Evolutionary conservation across 768 basidiomycete species (phyloP).

Genomic region (Suillus placidus): DNA sequence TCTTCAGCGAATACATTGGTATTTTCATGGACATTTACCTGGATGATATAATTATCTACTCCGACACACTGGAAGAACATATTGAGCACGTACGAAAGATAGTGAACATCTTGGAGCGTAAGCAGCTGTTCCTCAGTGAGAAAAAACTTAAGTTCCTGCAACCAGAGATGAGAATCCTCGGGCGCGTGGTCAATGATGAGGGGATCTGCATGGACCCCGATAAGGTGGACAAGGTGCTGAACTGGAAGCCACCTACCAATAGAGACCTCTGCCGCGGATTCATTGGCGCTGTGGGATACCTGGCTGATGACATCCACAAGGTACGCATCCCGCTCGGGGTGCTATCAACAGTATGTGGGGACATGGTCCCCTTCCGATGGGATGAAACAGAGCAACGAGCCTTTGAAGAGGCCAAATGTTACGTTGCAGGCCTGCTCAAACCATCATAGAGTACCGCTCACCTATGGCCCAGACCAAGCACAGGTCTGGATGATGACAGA

Average conservation of each 20-base stretch:
- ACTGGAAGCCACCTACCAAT: constrained; percentile 25
- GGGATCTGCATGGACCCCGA: constrained; percentile 27
- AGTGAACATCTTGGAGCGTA: constrained; percentile 33
- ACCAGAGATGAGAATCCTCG: constrained; percentile 34
- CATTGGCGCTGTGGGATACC: neutral
- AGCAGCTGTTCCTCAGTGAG: constrained; percentile 40
- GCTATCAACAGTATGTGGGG: neutral
- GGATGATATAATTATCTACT: neutral
- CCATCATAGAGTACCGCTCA: constrained; percentile 25
- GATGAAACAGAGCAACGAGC: constrained; percentile 24
- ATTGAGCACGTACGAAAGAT: constrained; percentile 33
- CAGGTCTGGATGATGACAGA: constrained; percentile 36
- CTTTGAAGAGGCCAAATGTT: constrained; percentile 20
- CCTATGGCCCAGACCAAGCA: constrained; percentile 16
- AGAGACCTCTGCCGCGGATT: neutral
- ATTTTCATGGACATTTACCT: constrained; percentile 6
- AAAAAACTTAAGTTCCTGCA: constrained; percentile 39
- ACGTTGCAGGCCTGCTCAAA: neutral
- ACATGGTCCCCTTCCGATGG: constrained; percentile 13
- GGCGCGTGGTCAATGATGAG: constrained; percentile 33
- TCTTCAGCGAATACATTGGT: constrained; percentile 13
- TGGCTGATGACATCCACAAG: neutral
- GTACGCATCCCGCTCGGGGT: neutral
- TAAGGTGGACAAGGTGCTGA: constrained; percentile 22
- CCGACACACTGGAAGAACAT: constrained; percentile 30